Base-by-base conservation (phyloP, 495 filamentous ascomycete genomes). In the Cladorrhinum samala region DNA sequence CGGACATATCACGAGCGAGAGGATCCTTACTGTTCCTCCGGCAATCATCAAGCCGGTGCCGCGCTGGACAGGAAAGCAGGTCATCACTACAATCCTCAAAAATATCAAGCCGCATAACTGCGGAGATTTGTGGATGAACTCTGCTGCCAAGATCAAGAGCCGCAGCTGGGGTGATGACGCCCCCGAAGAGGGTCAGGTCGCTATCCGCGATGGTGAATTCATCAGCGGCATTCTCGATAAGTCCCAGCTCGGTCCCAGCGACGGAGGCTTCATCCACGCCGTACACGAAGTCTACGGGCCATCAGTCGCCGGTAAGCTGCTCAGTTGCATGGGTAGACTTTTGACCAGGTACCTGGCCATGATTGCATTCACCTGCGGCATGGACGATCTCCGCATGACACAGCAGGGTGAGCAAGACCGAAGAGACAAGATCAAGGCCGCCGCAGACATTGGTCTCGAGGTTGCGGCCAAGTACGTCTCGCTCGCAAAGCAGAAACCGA, bases 61-160 rank as follows among this genome's bases (percentile, higher is more conserved):
- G 17, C 72, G 89, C 43, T 99, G 94, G 94, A 96, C 91, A n/a
- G 94, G 94, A 56, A 99, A 97, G 73, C 94, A 99, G 66, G 76
- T 99, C 14, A 86, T 97, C 54, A 91, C 89, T 13, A 96, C 92
- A 0, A 86, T 99, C 18, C 72, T 99, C 30, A 87, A 87, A 68
- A 99, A 99, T 64, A 91, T 97, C 52, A 81, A 77, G 59, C 94
- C 91, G 0, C 57, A 73, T 8, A 75, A 81, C 54, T 86, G 87
- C 56, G 82, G 85, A 45, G 89, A 90, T 20, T 70, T 99, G 40
- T 91, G 83, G 56, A 77, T 97, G 62, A 80, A 80, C 38, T 85
- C 87, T 39, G 88, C 85, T 57, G 88, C 87, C 27, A 84, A 86
- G 19, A 86, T 90, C 11, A 80, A 83, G 18, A 78, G 76, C n/a